A percentile compares a stretch with the other conserved stretches of the same genome.
phyloP scores from a whole-genome alignment of 345 rosid species.

The Euphorbia peplus region DNA sequence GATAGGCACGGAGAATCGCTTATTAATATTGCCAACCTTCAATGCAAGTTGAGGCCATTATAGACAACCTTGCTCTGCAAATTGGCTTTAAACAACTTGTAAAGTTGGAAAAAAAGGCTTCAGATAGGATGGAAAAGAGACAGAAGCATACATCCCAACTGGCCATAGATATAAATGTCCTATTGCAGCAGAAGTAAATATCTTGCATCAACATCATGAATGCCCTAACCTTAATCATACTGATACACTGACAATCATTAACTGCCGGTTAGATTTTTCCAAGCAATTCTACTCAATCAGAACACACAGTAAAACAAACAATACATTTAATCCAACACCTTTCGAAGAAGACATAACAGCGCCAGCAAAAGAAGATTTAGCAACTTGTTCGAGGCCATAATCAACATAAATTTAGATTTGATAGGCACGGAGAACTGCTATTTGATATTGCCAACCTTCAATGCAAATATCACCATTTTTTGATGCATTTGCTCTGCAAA shows the following conservation, averaged over 20 bases:
- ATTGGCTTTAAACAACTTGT: slow-evolving; percentile 39
- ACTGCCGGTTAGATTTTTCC: no score
- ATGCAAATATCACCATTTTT: slow-evolving; percentile 59
- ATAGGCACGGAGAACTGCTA: slow-evolving; percentile 79
- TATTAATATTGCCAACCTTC: slow-evolving; percentile 62
- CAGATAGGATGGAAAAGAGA: no score
- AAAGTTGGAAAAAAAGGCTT: no score
- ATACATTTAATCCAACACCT: no score
- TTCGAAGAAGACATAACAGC: not conserved
- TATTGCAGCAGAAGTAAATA: not conserved
- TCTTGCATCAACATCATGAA: no score
- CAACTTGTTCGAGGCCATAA: slow-evolving; percentile 79
- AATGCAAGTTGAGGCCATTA: slow-evolving; percentile 59
- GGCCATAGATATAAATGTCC: not conserved
- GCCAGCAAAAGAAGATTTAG: slow-evolving; percentile 24
- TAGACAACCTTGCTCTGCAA: slow-evolving; percentile 70
- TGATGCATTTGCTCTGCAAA: slow-evolving; percentile 77
- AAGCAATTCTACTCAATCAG: no score
- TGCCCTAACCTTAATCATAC: no score
- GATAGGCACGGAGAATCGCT: slow-evolving; percentile 78
- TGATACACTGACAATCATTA: no score
- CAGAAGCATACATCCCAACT: no score
- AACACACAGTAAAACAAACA: not conserved
- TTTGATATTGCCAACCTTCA: slow-evolving; percentile 66
- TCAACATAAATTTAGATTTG: slow-evolving; percentile 43